Evolutionary conservation across 148 eudicot species (phyloP).

Genomic region (Selenicereus undatus): DNA sequence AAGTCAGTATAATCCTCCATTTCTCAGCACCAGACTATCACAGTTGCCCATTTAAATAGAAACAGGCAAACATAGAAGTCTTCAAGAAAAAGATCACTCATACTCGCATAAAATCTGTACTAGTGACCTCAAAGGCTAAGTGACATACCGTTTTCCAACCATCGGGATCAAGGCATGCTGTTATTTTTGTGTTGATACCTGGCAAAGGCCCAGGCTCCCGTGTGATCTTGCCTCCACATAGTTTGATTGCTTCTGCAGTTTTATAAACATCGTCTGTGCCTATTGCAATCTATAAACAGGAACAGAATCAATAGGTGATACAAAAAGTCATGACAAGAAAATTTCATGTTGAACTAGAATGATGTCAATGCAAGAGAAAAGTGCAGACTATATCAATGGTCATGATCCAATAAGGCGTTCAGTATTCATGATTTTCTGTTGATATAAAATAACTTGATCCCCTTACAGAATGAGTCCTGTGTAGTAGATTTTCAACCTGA

Average conservation of each 20-base stretch:
- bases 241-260: conserved; percentile 46
- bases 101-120: background rate
- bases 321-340: background rate
- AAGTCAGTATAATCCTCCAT: too few species aligned
- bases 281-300: conserved; percentile 37
- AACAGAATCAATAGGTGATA: background rate
- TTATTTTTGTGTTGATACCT: conserved; percentile 44
- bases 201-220: conserved; percentile 49
- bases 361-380: background rate
- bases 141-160: conserved; percentile 47
- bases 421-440: background rate
- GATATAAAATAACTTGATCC: background rate
- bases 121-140: background rate
- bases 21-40: too few species aligned
- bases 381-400: background rate
- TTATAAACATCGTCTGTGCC: conserved; percentile 52
- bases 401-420: background rate
- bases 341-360: background rate
- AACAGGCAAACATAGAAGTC: too few species aligned
- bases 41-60: too few species aligned
- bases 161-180: conserved; percentile 52
- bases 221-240: conserved; percentile 40
- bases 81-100: too few species aligned
- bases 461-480: background rate
- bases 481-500: background rate